Evolutionary conservation across 352 stramenopile species (phyloP).

Genomic region (Elongisporangium senticosum): DNA sequence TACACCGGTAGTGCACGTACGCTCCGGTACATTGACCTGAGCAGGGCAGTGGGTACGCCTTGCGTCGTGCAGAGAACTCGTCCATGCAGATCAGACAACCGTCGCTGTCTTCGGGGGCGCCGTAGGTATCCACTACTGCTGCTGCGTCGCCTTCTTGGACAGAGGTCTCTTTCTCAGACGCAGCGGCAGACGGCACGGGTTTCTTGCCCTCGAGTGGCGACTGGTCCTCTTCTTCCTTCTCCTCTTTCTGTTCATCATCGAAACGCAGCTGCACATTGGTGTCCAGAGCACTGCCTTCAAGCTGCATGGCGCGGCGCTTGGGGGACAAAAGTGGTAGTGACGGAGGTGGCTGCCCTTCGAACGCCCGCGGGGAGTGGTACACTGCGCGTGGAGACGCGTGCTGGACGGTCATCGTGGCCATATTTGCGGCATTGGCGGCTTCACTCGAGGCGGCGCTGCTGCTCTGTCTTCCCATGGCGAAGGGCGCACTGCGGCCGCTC

Average conservation of each 20-base stretch:
- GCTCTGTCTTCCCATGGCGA: background rate
- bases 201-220: slow-evolving; percentile 6
- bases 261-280: slow-evolving; percentile 8
- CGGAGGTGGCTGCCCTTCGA: slow-evolving; percentile 27
- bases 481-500: background rate
- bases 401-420: slow-evolving; percentile 1
- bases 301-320: slow-evolving; percentile 24
- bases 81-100: slow-evolving; percentile 88
- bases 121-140: background rate
- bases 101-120: slow-evolving; percentile 22
- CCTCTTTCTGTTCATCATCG: slow-evolving; percentile 24
- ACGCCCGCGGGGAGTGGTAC: slow-evolving; percentile 51
- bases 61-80: slow-evolving; percentile 79
- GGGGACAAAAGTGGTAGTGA: slow-evolving; percentile 55
- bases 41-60: slow-evolving; percentile 81
- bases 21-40: slow-evolving; percentile 71
- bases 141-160: background rate
- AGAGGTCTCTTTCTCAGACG: slow-evolving; percentile 1
- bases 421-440: background rate
- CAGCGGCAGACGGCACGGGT: background rate
- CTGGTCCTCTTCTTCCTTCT: slow-evolving; percentile 23
- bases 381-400: slow-evolving; percentile 49
- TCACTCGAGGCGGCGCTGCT: slow-evolving; percentile 3
- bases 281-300: slow-evolving; percentile 9
- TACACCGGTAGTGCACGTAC: slow-evolving; percentile 83